Percentiles rank a stretch among this genome's conserved stretches.
phyloP scores from a whole-genome alignment of 2,329 filamentous ascomycete species.

The Botrytis byssoidea region DNA sequence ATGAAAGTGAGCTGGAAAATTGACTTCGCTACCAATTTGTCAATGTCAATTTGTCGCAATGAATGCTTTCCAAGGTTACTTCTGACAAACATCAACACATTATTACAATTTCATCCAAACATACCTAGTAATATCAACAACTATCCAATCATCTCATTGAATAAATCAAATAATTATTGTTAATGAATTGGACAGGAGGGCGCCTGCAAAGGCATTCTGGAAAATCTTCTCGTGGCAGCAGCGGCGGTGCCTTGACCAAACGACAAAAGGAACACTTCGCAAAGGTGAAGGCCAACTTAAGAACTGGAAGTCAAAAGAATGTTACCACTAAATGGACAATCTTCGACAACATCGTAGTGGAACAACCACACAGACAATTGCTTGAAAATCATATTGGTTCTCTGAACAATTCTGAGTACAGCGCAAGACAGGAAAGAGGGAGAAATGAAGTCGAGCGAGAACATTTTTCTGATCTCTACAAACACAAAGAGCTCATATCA shows the following conservation, averaged over 20 bases:
- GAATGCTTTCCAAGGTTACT: not conserved
- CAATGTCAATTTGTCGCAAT: not conserved
- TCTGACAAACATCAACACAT: not conserved
- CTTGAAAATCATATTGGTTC: not conserved
- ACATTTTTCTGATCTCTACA: not conserved
- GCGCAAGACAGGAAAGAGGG: not conserved
- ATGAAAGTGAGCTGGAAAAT: not conserved
- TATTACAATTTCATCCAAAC: not conserved
- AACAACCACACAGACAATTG: conserved; percentile 12
- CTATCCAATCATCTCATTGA: not conserved
- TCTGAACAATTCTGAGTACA: not conserved
- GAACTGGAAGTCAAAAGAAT: conserved; percentile 35
- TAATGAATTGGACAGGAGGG: conserved; percentile 53
- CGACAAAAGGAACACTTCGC: conserved; percentile 51
- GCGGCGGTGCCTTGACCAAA: conserved; percentile 22
- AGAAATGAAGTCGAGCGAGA: not conserved
- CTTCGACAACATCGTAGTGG: conserved; percentile 24
- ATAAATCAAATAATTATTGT: not conserved
- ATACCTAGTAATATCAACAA: not conserved
- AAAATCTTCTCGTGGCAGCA: conserved; percentile 36
- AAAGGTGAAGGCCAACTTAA: conserved; percentile 42
- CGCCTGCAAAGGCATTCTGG: conserved; percentile 45
- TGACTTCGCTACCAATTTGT: not conserved
- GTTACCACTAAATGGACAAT: conserved; percentile 35
- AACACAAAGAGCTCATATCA: not conserved